These are phyloP conservation scores for Boletus sp. DNA, from an alignment of 1,284 basidiomycete species.

Conservation along the genomic window DNA sequence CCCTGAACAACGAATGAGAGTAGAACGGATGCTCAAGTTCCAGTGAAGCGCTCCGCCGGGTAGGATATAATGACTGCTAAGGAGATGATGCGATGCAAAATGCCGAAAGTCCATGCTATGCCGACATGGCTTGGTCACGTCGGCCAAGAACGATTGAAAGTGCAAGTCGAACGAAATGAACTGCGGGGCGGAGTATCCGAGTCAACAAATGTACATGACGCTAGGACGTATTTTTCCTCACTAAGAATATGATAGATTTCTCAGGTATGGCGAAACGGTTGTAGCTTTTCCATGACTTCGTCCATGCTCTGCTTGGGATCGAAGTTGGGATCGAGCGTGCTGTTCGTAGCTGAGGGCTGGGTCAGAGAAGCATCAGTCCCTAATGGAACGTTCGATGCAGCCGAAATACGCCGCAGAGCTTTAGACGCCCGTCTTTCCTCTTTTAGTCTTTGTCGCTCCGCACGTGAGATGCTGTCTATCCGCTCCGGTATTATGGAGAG, in stretches of 20 bases:
- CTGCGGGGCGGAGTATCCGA: conserved; percentile 3
- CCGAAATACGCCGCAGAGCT: conserved; percentile 37
- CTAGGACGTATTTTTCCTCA: conserved; percentile 9
- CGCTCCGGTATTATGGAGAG: conserved; percentile 31
- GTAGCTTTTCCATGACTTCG: conserved; percentile 36
- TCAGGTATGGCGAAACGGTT: conserved; percentile 34
- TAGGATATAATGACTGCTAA: conserved; percentile 12
- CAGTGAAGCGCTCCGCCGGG: conserved; percentile 24
- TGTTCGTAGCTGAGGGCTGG: conserved; percentile 21
- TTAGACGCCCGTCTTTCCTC: conserved; percentile 36
- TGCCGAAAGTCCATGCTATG: conserved; percentile 22
- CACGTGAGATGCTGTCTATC: conserved; percentile 24
- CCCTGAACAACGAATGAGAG: conserved; percentile 16
- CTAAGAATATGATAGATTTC: conserved; percentile 10
- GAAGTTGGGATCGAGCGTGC: conserved; percentile 30
- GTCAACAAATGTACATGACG: conserved; percentile 9
- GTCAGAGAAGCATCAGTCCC: conserved; percentile 20
- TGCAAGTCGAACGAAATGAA: conserved; percentile 11
- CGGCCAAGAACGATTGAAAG: conserved; percentile 13
- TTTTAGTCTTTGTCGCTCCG: conserved; percentile 30
- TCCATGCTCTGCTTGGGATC: conserved; percentile 37
- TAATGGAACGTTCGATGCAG: conserved; percentile 24
- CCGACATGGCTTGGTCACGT: conserved; percentile 13
- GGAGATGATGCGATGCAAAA: conserved; percentile 25
- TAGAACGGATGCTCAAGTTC: conserved; percentile 27